A percentile compares a stretch with the other conserved stretches of the same genome.
These are phyloP conservation scores for Hypoxylon sp. DNA, from an alignment of 2,329 filamentous ascomycete species.

Conservation along the genomic window DNA sequence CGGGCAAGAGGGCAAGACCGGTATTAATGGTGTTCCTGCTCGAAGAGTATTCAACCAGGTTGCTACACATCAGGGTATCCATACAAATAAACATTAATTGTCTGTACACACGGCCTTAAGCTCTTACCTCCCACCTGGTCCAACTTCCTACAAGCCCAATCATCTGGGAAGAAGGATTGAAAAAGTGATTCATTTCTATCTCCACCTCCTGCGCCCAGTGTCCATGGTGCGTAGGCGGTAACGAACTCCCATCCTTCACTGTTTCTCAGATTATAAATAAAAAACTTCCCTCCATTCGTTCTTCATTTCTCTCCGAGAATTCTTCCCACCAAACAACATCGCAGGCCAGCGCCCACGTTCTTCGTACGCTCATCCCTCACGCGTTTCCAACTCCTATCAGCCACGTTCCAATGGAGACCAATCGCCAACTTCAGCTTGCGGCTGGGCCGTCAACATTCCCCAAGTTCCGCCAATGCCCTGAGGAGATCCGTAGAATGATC, in stretches of 20 bases:
- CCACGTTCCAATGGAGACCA: neutral
- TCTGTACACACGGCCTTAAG: neutral
- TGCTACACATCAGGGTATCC: too few relatives aligned
- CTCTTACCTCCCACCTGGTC: neutral
- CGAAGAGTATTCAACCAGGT: too few relatives aligned
- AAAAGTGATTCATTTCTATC: slow-evolving; percentile 1
- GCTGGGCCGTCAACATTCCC: neutral
- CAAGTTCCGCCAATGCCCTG: neutral
- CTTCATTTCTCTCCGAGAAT: neutral
- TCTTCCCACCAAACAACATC: neutral
- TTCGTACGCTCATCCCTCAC: neutral
- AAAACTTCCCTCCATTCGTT: too few relatives aligned
- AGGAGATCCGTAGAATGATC: neutral
- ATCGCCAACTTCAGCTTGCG: neutral
- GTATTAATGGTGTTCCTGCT: too few relatives aligned
- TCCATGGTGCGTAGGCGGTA: too few relatives aligned
- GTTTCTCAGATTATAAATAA: neutral
- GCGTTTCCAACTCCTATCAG: neutral
- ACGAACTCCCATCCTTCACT: neutral
- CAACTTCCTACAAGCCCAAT: neutral
- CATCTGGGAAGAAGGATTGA: neutral
- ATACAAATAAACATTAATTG: neutral
- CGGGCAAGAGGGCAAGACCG: neutral
- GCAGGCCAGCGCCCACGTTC: too few relatives aligned
- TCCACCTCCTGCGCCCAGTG: neutral